These are phyloP conservation scores for Alternaria infectoria DNA, from an alignment of 2,329 filamentous ascomycete species.

Conservation along the genomic window DNA sequence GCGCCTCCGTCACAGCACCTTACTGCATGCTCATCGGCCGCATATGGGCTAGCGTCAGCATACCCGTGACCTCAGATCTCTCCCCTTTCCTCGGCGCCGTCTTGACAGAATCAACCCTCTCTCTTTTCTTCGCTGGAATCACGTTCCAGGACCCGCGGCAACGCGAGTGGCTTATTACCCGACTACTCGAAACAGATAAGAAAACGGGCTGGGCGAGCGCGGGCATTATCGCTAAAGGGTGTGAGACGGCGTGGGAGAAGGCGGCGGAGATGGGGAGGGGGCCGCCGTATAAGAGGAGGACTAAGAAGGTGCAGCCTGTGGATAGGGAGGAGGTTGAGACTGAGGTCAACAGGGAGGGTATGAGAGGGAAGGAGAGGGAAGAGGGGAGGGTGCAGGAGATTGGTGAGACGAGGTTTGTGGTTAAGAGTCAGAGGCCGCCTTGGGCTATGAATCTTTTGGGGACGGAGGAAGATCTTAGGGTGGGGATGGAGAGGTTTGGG, in stretches of 20 bases:
- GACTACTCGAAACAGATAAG: constrained; percentile 75
- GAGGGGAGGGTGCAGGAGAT: constrained; percentile 14
- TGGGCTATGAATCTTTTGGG: constrained; percentile 81
- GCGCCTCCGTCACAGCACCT: constrained; percentile 72
- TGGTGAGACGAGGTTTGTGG: constrained; percentile 55
- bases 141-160: constrained; percentile 76
- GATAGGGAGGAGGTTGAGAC: neutral
- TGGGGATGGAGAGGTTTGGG: constrained; percentile 38
- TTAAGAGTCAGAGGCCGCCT: constrained; percentile 68
- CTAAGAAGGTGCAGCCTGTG: constrained; percentile 9
- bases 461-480: constrained; percentile 73
- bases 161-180: constrained; percentile 76
- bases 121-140: constrained; percentile 85
- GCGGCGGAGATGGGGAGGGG: constrained; percentile 75
- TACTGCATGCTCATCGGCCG: constrained; percentile 79
- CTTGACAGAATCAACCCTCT: constrained; percentile 81
- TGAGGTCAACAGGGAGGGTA: neutral
- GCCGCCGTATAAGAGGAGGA: constrained; percentile 66
- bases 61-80: constrained; percentile 55
- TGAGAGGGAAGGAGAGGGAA: neutral
- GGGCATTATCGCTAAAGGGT: constrained; percentile 79
- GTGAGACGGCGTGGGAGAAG: constrained; percentile 83
- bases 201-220: constrained; percentile 89
- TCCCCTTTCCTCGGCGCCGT: constrained; percentile 81
- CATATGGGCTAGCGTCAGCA: constrained; percentile 73